phyloP scores from a whole-genome alignment of 345 rosid species.

The Linum usitatissimum region DNA sequence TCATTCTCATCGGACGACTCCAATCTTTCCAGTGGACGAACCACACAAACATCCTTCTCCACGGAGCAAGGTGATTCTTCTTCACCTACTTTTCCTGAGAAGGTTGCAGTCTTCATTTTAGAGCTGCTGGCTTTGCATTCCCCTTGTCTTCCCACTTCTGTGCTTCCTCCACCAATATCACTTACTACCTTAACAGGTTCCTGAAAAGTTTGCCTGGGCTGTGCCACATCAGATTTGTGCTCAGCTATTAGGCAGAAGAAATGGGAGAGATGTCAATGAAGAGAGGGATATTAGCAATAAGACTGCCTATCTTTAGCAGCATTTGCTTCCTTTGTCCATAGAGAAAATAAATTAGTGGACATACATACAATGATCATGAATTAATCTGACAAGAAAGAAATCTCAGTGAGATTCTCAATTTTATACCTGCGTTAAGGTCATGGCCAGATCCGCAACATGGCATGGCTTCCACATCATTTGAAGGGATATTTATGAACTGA shows the following conservation, averaged over 20 bases:
- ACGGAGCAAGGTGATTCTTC: constrained; percentile 14
- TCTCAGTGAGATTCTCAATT: neutral
- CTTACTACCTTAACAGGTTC: constrained; percentile 13
- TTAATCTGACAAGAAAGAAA: neutral
- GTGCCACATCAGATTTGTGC: constrained; percentile 14
- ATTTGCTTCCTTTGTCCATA: no score
- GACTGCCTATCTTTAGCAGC: neutral
- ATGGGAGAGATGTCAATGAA: constrained; percentile 7
- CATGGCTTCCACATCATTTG: constrained; percentile 18
- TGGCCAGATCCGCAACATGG: constrained; percentile 16
- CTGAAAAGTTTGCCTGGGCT: constrained; percentile 11
- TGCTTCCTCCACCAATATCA: constrained; percentile 18
- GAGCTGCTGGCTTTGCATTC: constrained; percentile 21
- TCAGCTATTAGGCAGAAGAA: constrained; percentile 22
- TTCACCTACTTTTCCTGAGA: constrained; percentile 15
- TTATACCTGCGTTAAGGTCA: constrained; percentile 21
- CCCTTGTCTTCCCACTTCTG: constrained; percentile 10
- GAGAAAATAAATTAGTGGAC: no score
- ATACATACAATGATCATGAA: neutral
- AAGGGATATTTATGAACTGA: constrained; percentile 12
- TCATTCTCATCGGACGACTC: constrained; percentile 65
- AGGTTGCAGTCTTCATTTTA: constrained; percentile 8
- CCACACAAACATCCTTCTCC: constrained; percentile 17
- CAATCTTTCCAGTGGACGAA: constrained; percentile 23
- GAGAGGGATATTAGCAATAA: neutral